Base-by-base conservation (phyloP, 2,329 filamentous ascomycete genomes). In the Verticillium nonalfalfae region DNA sequence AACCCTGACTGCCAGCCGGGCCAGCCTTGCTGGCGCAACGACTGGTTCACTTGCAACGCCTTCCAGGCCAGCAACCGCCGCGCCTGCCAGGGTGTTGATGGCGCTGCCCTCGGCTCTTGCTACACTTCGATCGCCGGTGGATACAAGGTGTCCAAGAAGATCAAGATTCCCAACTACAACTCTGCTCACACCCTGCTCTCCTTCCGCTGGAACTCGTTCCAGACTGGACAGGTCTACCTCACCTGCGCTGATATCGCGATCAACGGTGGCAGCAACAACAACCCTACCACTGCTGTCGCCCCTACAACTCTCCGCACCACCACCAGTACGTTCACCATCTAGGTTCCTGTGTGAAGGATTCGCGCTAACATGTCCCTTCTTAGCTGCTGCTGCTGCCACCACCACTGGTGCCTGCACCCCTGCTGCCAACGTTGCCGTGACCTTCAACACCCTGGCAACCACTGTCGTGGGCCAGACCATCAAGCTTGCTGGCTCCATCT, bases 1-100 rank as follows among this genome's bases (percentile, higher is more conserved):
- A 82, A 70, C 64, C 73, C 79, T 0, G 81, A 84, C 65, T 84
- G 81, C 65, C 63, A 68, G 0, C 60, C 69, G 15, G 80, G 69
- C 0, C 70, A 81, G 65, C 65, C 76, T 0, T 84, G 81, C 67
- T 78, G 73, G 60, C 72, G 78, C 3, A 81, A 83, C 60, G 78
- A 83, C 68, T 84, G 81, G 81, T 84, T 83, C 64, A 83, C 81
- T 0, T 84, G 81, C 72, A 76, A 81, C 57, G 73, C 71, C 1
- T 81, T 79, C 64, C 66, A 74, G n/a, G 67, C 66, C 7, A 68
- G 69, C 63, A 69, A 66, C 62, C 72, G 76, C 14, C 72, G 75
- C 26, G 74, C 64, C 3, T 80, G 78, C 66, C 68, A 80, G 65
- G 79, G 79, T 1, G 81, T 83, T 34, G 80, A 82, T 63, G 71